Evolutionary conservation across 768 basidiomycete species (phyloP), one percentile per base, ranked within the genome.

Genomic region (Hydnomerulius pinastri): DNA sequence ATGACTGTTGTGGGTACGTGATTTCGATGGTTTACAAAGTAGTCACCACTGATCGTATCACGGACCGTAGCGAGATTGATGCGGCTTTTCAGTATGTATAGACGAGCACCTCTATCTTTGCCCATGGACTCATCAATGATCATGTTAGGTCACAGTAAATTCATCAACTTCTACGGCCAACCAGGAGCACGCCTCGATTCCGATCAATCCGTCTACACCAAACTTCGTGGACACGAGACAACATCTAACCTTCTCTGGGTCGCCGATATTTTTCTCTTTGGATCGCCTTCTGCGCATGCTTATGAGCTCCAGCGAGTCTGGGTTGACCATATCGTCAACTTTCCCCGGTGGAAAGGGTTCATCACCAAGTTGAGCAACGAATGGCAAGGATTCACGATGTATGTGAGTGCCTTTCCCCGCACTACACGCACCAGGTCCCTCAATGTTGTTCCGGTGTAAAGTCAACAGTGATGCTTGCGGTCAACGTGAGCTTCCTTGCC

Each of bases 111-210:
- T 15, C 2, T 17, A 24, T 39, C 15, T 20, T 21, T 8, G 13
- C 37, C 37, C 17, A 25, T 8, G 11, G 47, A 11, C 20, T 40
- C 23, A 44, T 46, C n/a, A n/a, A n/a, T n/a, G 25, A 39, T 18
- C 15, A 9, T 44, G 43, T 13, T 33, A 63, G 62, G 51, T 6
- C 72, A 58, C 65, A 52, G 56, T 12, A 61, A 71, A 27, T 80
- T 79, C 40, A 56, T 72, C 25, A 72, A 81, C 57, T 77, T 74
- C 43, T 66, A 77, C 53, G 79, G 80, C 3, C 74, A 80, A 57
- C 65, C 70, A 3, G 59, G 59, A 35, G 77, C 76, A 3, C 78
- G 80, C 6, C 64, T 82, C 13, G 63, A 72, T 36, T 69, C 74
- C 1, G 67, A 75, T 49, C 71, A 74, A 50, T 77, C 75, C 12